Conservation (phyloP, 164 flowering plant species). For the Berberis thunbergii region DNA sequence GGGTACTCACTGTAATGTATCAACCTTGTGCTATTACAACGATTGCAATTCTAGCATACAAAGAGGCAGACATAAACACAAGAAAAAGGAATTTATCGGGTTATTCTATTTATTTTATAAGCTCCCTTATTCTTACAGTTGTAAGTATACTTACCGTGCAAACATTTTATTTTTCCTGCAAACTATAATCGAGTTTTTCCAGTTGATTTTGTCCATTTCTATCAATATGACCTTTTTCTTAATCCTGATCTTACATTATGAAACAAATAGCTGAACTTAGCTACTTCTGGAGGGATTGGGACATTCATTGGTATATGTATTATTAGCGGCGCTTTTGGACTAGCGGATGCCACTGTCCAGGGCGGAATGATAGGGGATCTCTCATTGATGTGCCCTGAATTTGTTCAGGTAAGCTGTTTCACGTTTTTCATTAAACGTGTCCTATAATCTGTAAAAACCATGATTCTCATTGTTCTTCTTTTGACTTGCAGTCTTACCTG, state of each 20-base stretch:
- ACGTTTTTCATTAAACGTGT: not conserved
- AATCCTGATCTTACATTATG: too few species aligned
- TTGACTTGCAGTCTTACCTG: not conserved
- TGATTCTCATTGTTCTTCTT: not conserved
- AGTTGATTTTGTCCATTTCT: not conserved
- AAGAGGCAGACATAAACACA: conserved; percentile 36
- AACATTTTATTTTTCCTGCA: too few species aligned
- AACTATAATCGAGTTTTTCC: too few species aligned
- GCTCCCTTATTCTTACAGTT: conserved; percentile 45
- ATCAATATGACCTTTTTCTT: too few species aligned
- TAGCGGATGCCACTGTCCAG: conserved; percentile 23
- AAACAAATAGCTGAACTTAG: conserved; percentile 50
- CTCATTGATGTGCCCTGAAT: conserved; percentile 1
- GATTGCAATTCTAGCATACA: conserved; percentile 22
- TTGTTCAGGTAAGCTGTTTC: not conserved
- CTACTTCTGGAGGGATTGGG: conserved; percentile 59
- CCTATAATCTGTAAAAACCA: not conserved
- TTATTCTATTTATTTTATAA: conserved; percentile 43
- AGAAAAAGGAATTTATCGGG: conserved; percentile 41
- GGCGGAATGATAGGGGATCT: not conserved
- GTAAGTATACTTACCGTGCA: conserved; percentile 19
- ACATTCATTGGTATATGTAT: conserved; percentile 49
- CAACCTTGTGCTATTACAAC: conserved; percentile 40
- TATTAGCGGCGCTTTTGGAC: conserved; percentile 50
- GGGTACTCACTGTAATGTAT: conserved; percentile 37